phyloP scores from a whole-genome alignment of 2,329 filamentous ascomycete genomes.

The Trichophyton rubrum region DNA sequence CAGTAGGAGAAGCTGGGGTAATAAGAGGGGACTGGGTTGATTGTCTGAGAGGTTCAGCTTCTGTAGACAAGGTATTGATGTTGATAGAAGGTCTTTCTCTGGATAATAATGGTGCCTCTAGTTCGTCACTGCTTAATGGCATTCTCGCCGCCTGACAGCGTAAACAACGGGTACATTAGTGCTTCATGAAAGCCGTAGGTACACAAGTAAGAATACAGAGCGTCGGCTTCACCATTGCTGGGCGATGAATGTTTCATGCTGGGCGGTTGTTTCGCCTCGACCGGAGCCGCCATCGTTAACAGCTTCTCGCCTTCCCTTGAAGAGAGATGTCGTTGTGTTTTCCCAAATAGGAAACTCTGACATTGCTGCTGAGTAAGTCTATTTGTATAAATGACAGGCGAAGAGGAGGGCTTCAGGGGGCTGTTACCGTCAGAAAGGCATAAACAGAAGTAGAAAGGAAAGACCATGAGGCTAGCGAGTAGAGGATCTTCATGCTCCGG shows the following conservation, averaged over 20 bases:
- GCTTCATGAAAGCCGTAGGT: neutral
- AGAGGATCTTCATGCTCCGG: no score
- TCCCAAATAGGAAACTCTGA: constrained; percentile 10
- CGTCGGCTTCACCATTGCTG: neutral
- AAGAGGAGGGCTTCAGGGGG: no score
- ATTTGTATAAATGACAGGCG: no score
- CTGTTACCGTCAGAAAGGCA: no score
- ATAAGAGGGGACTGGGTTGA: neutral
- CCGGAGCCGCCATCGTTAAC: neutral
- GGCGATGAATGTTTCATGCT: neutral
- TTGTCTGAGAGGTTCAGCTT: neutral
- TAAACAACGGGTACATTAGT: neutral
- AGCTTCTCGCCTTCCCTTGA: neutral
- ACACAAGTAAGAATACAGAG: neutral
- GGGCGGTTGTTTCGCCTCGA: neutral
- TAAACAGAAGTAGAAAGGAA: no score
- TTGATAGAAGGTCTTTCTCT: neutral
- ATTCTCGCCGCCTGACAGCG: constrained; percentile 3
- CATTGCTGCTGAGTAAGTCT: neutral
- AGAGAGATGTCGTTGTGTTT: neutral
- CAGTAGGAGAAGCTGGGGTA: constrained; percentile 1
- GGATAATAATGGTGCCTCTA: neutral
- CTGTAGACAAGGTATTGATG: neutral
- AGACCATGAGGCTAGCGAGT: no score
- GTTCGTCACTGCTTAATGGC: neutral